These are phyloP conservation scores for Chalciporus sphaerocephalus DNA, from an alignment of 768 basidiomycete genomes.

Conservation along the genomic window DNA sequence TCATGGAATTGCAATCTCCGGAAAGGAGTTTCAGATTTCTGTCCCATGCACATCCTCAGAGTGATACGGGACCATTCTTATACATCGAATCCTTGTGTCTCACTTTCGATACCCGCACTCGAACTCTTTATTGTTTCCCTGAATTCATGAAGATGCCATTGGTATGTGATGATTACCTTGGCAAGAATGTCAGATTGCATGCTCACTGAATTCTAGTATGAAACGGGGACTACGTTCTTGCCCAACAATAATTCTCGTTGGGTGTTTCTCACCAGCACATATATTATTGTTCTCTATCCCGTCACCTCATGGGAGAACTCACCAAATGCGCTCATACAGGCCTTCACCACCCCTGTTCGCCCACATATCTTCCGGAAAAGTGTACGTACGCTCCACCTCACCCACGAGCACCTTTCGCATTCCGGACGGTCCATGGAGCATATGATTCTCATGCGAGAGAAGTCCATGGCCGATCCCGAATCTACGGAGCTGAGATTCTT, in stretches of 20 bases:
- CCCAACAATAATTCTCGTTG: neutral
- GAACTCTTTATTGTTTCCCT: neutral
- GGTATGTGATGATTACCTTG: slow-evolving; percentile 15
- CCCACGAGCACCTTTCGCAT: no score
- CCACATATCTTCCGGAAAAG: no score
- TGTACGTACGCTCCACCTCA: no score
- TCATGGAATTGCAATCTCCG: neutral
- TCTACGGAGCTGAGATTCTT: no score
- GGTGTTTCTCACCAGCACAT: neutral
- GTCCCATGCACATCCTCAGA: neutral
- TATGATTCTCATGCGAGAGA: no score
- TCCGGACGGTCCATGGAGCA: no score
- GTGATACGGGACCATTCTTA: neutral
- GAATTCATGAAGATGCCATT: neutral
- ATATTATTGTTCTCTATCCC: neutral
- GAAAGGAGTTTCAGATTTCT: neutral
- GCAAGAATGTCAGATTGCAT: neutral
- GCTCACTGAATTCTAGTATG: neutral
- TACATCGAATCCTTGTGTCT: neutral
- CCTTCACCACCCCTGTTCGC: no score
- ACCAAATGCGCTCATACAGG: no score
- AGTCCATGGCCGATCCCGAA: no score
- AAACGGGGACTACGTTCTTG: no score
- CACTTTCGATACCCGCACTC: neutral
- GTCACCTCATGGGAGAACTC: no score